These are phyloP conservation scores for Nicotiana otophora DNA, from an alignment of 257 asterid species.

Conservation along the genomic window DNA sequence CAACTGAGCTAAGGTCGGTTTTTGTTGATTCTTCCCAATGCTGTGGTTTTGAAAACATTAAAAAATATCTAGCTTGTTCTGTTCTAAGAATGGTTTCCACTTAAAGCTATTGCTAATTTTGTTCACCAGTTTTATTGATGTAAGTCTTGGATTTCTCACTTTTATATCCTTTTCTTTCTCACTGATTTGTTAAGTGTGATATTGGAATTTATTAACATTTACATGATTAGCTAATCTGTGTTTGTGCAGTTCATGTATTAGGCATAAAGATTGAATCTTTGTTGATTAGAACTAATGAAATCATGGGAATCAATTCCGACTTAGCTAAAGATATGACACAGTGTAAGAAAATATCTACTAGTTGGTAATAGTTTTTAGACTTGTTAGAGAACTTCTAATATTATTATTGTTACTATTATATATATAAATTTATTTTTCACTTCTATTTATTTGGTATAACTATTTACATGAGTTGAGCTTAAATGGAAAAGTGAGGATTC, in stretches of 20 bases:
- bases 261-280: background rate
- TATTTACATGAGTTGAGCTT: too few relatives aligned
- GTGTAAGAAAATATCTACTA: too few relatives aligned
- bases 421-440: too few relatives aligned
- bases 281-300: background rate
- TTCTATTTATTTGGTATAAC: too few relatives aligned
- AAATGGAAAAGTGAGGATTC: too few relatives aligned
- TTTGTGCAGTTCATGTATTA: background rate
- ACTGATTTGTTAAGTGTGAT: background rate
- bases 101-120: background rate
- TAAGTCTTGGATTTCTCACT: slow-evolving; percentile 24
- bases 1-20: slow-evolving; percentile 16
- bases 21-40: background rate
- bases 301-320: too few relatives aligned
- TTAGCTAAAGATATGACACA: too few relatives aligned
- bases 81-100: background rate
- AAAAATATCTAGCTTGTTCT: background rate
- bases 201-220: background rate
- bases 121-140: slow-evolving; percentile 42
- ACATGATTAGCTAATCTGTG: background rate
- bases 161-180: background rate
- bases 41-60: background rate
- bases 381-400: too few relatives aligned
- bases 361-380: too few relatives aligned
- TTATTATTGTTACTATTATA: too few relatives aligned